Percentiles rank a stretch among this genome's conserved stretches.
Conservation (phyloP, 345 rosid species). For the Passiflora organensis region DNA sequence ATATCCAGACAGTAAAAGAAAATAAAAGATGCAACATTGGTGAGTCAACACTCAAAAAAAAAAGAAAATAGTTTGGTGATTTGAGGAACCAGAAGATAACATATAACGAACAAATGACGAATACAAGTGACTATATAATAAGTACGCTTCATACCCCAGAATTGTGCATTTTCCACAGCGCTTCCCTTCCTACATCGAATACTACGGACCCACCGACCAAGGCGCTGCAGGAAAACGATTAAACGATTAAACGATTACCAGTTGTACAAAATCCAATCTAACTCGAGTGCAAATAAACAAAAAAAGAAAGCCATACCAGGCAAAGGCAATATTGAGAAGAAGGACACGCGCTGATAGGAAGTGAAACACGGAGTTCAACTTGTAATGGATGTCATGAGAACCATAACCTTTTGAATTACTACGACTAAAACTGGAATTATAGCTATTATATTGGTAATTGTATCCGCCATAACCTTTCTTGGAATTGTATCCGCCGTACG, state of each 20-base stretch:
- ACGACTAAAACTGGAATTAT: no score
- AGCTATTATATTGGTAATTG: no score
- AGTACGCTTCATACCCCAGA: conserved; percentile 49
- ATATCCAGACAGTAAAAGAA: background rate
- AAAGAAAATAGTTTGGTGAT: no score
- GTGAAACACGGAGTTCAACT: conserved; percentile 37
- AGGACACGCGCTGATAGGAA: conserved; percentile 63
- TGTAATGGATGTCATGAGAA: conserved; percentile 20
- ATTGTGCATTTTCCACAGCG: conserved; percentile 51
- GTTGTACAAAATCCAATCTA: no score
- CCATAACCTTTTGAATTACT: no score
- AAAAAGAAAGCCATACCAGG: conserved; percentile 38
- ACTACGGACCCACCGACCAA: conserved; percentile 39
- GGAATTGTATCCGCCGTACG: conserved; percentile 5
- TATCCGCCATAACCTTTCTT: background rate
- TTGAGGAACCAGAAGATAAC: no score
- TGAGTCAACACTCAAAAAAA: no score
- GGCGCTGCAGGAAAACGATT: conserved; percentile 29
- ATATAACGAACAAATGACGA: background rate
- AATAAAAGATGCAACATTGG: no score
- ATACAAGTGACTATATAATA: background rate
- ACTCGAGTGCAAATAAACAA: background rate
- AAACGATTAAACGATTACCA: background rate
- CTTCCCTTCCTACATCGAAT: conserved; percentile 42
- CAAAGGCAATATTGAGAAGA: conserved; percentile 58